Conservation (phyloP, 495 filamentous ascomycete genomes). For the Aspergillus affinis region DNA sequence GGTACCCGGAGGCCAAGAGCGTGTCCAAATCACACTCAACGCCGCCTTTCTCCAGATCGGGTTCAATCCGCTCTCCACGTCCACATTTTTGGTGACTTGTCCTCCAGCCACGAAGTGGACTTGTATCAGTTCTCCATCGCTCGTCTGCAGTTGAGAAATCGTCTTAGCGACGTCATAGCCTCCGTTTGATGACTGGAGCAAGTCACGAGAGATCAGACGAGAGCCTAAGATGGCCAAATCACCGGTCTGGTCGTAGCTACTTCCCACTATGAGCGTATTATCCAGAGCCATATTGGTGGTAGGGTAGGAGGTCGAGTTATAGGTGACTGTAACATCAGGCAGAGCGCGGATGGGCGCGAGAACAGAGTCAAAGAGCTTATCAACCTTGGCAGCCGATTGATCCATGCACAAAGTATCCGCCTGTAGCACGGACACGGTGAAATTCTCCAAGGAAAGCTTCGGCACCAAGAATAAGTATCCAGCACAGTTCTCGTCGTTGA, state of each 20-base stretch:
- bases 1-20: neutral
- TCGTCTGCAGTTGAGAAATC: neutral
- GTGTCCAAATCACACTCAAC: neutral
- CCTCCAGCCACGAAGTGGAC: neutral
- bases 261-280: too few relatives aligned
- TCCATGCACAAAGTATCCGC: too few relatives aligned
- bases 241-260: too few relatives aligned
- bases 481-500: neutral
- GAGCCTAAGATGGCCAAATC: too few relatives aligned
- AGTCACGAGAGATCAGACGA: neutral
- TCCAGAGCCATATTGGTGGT: too few relatives aligned
- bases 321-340: too few relatives aligned
- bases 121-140: neutral
- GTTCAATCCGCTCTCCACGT: neutral
- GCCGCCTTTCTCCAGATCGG: neutral
- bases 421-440: neutral
- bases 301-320: too few relatives aligned
- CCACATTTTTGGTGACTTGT: neutral
- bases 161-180: neutral
- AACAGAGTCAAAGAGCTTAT: too few relatives aligned
- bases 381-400: too few relatives aligned
- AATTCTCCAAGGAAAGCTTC: neutral
- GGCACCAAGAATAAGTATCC: neutral
- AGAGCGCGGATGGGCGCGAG: too few relatives aligned
- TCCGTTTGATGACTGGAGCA: neutral